Conservation (phyloP, 2,329 filamentous ascomycete species). For the Stachybotrys chartarum region DNA sequence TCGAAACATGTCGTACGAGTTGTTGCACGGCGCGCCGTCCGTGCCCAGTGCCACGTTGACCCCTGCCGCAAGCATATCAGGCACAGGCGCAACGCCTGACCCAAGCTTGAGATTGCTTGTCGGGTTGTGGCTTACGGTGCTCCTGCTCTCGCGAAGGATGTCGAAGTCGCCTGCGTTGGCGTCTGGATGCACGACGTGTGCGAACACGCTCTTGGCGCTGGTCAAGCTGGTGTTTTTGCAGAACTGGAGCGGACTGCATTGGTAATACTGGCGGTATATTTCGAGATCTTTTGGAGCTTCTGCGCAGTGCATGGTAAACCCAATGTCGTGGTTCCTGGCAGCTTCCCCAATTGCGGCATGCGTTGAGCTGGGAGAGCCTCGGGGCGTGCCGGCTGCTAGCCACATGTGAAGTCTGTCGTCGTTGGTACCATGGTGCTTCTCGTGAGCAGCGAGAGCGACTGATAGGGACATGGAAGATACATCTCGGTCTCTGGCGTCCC, state of each 20-base stretch:
- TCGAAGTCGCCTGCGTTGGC: constrained; percentile 1
- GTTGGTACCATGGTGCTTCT: constrained; percentile 12
- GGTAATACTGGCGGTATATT: constrained; percentile 29
- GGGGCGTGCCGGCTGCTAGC: constrained; percentile 38
- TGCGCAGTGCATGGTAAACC: constrained; percentile 39
- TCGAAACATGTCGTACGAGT: constrained; percentile 42
- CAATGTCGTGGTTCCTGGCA: constrained; percentile 29
- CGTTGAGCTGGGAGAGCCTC: constrained; percentile 29
- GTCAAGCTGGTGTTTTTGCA: constrained; percentile 21
- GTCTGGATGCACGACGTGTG: constrained; percentile 5
- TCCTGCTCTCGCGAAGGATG: constrained; percentile 9
- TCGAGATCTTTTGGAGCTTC: constrained; percentile 31
- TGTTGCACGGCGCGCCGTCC: constrained; percentile 46
- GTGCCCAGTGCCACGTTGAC: constrained; percentile 43
- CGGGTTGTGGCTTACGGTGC: constrained; percentile 42
- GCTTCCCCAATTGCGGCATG: constrained; percentile 32
- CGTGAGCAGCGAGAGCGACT: constrained; percentile 18
- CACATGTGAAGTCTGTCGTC: constrained; percentile 37
- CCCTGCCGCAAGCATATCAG: constrained; percentile 30
- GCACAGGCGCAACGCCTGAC: constrained; percentile 39
- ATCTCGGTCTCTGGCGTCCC: constrained; percentile 4
- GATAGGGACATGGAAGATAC: constrained; percentile 4
- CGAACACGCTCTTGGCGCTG: constrained; percentile 4
- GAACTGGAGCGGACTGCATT: constrained; percentile 34
- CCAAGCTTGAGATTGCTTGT: constrained; percentile 45